Percentiles rank a stretch among this genome's conserved stretches.
Evolutionary conservation across 306 rosid genomes (phyloP).

Genomic region (Bauhinia variegata): DNA sequence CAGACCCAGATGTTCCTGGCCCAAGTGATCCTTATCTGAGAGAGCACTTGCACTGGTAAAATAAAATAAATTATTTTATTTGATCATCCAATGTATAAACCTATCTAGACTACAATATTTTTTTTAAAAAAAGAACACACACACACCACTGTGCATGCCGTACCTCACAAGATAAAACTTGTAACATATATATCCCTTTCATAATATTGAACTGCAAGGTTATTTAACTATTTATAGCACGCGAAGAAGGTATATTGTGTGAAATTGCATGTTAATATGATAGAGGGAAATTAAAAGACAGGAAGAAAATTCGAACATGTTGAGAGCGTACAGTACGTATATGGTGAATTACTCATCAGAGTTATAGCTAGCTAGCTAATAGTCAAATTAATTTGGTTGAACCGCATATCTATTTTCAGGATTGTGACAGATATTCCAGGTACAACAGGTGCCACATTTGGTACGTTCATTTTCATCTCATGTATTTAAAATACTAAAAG

Average conservation of each 20-base stretch:
- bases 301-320: conserved; percentile 5
- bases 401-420: conserved; percentile 54
- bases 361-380: conserved; percentile 24
- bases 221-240: neutral
- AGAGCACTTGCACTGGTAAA: conserved; percentile 87
- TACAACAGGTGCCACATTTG: conserved; percentile 89
- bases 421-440: conserved; percentile 95
- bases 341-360: neutral
- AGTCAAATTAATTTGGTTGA: conserved; percentile 21
- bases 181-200: neutral
- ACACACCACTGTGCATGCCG: too few species aligned
- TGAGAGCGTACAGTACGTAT: neutral
- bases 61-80: neutral
- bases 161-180: neutral
- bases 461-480: conserved; percentile 42
- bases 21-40: conserved; percentile 90
- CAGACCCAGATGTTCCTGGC: conserved; percentile 89
- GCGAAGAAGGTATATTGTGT: conserved; percentile 6
- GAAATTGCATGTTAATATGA: conserved; percentile 5
- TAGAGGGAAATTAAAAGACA: neutral
- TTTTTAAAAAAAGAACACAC: too few species aligned
- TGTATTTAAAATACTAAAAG: too few species aligned
- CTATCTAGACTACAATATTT: neutral
- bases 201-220: conserved; percentile 1
- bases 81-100: neutral